phyloP scores from a whole-genome alignment of 345 rosid species.

The Bretschneidera sinensis region DNA sequence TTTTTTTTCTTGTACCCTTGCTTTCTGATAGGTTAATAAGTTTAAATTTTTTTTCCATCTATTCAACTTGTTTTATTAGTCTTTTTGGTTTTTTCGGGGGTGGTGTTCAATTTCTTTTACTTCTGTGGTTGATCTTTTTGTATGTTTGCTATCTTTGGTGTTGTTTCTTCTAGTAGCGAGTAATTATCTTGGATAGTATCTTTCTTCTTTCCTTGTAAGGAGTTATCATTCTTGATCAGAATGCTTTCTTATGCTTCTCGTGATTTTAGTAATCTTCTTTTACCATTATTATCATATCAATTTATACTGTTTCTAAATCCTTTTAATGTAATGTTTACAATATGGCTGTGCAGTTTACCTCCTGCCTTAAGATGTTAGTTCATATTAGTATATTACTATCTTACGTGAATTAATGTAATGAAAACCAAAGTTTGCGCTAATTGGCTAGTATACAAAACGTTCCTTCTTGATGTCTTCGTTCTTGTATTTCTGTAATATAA shows the following conservation, averaged over 20 bases:
- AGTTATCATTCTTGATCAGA: neutral
- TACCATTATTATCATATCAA: too few species aligned
- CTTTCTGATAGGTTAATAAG: too few species aligned
- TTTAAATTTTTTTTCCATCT: neutral
- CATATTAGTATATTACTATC: neutral
- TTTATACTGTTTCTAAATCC: too few species aligned
- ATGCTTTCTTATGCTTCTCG: neutral
- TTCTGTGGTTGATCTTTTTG: neutral
- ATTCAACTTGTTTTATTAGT: neutral
- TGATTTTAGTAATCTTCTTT: neutral
- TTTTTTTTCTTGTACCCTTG: too few species aligned
- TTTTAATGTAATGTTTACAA: neutral
- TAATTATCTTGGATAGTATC: too few species aligned
- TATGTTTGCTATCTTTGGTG: too few species aligned
- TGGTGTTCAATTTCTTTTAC: neutral
- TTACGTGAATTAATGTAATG: neutral
- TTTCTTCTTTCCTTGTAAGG: too few species aligned
- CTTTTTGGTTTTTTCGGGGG: neutral
- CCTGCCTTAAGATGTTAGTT: too few species aligned
- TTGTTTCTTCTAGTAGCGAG: too few species aligned
- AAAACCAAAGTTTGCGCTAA: neutral
- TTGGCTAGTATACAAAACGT: neutral
- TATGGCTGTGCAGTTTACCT: neutral
- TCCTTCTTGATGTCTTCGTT: too few species aligned
- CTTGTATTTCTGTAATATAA: neutral